Base-by-base conservation (phyloP, 306 rosid genomes). In the Malus sieversii region DNA sequence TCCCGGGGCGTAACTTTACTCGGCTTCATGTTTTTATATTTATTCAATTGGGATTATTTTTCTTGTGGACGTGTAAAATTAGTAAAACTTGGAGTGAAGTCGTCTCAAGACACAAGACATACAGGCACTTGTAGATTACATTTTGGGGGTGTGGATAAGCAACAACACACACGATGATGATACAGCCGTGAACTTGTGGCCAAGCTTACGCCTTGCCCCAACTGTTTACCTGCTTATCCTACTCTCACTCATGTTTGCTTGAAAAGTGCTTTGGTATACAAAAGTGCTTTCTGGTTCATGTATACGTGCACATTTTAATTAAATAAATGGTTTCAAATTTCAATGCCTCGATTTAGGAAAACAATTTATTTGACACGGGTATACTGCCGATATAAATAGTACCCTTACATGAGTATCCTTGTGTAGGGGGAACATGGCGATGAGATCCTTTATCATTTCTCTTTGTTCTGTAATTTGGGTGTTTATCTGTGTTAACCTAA, bases 131-230 rank as follows among this genome's bases (percentile, higher is more conserved):
- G 78, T 76, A 80, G 85, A 79, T 83, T 78, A 76, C 76, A 82
- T 78, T 85, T 81, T 78, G 87, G 87, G 80, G 70, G 82, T 83
- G 85, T 72, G 78, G 75, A 68, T 78, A 86, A 80, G 80, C 81
- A 64, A 80, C 80, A 45, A 72, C 82, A 80, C 84, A 78, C 76
- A 64, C 55, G 20, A 51, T 16, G 3, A 52, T 74, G 80, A 75
- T 70, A 66, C 79, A 83, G 79, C 74, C 51, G 78, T 83, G 82
- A 72, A 66, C 78, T 80, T 75, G 82, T 75, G 85, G 81, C 73
- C 76, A 83, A 67, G 73, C 75, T 60, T 72, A 79, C 75, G 44
- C 75, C 52, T 74, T 65, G 48, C 81, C 81, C 55, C 53, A 46
- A 61, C 72, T 61, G 23, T 74, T 68, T 68, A 10, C 48, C 2